phyloP scores from a whole-genome alignment of 306 rosid genomes.

The Trichosanthes cucumerina region DNA sequence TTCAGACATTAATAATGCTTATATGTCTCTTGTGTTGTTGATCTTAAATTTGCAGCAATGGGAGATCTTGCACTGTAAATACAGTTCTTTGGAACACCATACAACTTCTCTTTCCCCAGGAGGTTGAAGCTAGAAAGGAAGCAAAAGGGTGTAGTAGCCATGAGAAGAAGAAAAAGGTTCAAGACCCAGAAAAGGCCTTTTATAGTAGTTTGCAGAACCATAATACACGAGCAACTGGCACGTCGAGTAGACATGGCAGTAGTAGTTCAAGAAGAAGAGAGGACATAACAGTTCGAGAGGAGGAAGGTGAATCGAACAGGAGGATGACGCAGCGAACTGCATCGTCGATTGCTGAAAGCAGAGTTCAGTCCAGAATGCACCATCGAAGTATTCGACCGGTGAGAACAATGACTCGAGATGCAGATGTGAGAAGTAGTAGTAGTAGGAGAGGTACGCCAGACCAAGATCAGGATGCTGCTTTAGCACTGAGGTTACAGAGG shows the following conservation, averaged over 20 bases:
- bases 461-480: constrained; percentile 82
- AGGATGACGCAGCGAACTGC: constrained; percentile 21
- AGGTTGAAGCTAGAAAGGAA: constrained; percentile 69
- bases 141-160: constrained; percentile 24
- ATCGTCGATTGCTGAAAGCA: constrained; percentile 9
- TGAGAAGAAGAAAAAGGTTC: constrained; percentile 19
- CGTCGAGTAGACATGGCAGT: constrained; percentile 22
- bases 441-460: constrained; percentile 35
- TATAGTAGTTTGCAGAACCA: constrained; percentile 27
- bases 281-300: constrained; percentile 9
- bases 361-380: constrained; percentile 11
- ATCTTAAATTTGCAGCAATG: constrained; percentile 45
- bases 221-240: constrained; percentile 9
- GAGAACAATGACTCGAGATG: constrained; percentile 16
- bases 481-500: constrained; percentile 78
- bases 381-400: constrained; percentile 1
- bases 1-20: not conserved
- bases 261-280: constrained; percentile 34
- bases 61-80: constrained; percentile 80
- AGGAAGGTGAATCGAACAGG: constrained; percentile 21
- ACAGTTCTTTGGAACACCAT: constrained; percentile 98
- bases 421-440: constrained; percentile 16
- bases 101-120: constrained; percentile 83
- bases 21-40: not conserved
- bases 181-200: constrained; percentile 35